Evolutionary conservation across 202 grass and related monocot genomes (phyloP).

Genomic region (Digitaria exilis): DNA sequence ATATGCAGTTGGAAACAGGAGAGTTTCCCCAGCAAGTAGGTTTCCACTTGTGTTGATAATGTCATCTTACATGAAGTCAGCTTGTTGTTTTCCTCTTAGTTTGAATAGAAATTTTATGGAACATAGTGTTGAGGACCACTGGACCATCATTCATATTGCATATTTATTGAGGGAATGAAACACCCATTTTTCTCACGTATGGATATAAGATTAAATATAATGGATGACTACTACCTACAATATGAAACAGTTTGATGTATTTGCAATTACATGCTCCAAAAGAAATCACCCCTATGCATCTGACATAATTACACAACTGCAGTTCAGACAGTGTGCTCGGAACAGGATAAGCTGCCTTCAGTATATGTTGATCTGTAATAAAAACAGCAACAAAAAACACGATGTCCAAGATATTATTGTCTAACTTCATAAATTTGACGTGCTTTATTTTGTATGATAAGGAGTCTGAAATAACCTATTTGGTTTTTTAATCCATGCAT

Average conservation of each 20-base stretch:
- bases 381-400: no score
- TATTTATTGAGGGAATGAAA: not conserved
- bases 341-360: not conserved
- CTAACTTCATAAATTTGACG: not conserved
- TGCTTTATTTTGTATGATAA: not conserved
- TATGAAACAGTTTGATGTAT: not conserved
- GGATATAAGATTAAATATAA: not conserved
- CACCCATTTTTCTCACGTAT: not conserved
- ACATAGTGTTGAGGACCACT: not conserved
- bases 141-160: not conserved
- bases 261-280: not conserved
- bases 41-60: not conserved
- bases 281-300: not conserved
- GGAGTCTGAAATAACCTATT: not conserved
- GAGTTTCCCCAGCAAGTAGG: constrained; percentile 23
- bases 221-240: not conserved
- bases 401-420: not conserved
- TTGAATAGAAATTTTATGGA: not conserved
- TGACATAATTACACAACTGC: not conserved
- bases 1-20: constrained; percentile 15
- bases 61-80: not conserved
- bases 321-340: not conserved
- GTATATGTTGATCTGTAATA: no score
- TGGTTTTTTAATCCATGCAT: not conserved
- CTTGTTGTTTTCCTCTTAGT: not conserved